Conservation (phyloP, 2,329 filamentous ascomycete genomes). For the Hypocreales sp. region DNA sequence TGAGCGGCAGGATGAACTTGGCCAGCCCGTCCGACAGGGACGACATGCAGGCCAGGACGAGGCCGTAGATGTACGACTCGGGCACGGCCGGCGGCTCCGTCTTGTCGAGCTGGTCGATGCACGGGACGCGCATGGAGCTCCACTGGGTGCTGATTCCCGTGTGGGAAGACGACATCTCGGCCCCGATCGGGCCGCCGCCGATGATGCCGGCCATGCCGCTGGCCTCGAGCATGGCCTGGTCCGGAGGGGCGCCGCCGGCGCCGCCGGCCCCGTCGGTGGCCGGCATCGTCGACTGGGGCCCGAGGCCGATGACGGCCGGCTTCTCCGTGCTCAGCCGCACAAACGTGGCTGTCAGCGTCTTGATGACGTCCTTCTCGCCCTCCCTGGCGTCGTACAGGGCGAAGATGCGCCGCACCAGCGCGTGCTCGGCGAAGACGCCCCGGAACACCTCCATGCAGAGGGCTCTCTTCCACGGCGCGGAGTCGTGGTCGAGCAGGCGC, state of each 20-base stretch:
- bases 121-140: slow-evolving; percentile 76
- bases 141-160: slow-evolving; percentile 80
- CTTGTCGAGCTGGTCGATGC: slow-evolving; percentile 91
- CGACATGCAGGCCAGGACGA: slow-evolving; percentile 78
- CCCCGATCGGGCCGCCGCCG: slow-evolving; percentile 50
- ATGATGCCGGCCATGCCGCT: slow-evolving; percentile 82
- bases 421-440: slow-evolving; percentile 69
- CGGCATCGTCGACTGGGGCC: slow-evolving; percentile 76
- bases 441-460: slow-evolving; percentile 86
- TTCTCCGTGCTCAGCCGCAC: slow-evolving; percentile 90
- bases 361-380: slow-evolving; percentile 60
- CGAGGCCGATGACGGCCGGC: slow-evolving; percentile 73
- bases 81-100: slow-evolving; percentile 67
- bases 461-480: slow-evolving; percentile 69
- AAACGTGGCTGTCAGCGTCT: slow-evolving; percentile 71
- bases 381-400: slow-evolving; percentile 61
- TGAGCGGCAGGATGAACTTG: slow-evolving; percentile 83
- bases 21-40: slow-evolving; percentile 84
- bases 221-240: slow-evolving; percentile 81
- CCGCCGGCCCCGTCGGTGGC: slow-evolving; percentile 39
- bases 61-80: slow-evolving; percentile 84
- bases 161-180: slow-evolving; percentile 49
- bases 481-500: slow-evolving; percentile 77
- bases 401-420: slow-evolving; percentile 66
- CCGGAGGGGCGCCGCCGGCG: slow-evolving; percentile 43